phyloP scores from a whole-genome alignment of 2,329 filamentous ascomycete genomes.

The Fusarium circinatum region DNA sequence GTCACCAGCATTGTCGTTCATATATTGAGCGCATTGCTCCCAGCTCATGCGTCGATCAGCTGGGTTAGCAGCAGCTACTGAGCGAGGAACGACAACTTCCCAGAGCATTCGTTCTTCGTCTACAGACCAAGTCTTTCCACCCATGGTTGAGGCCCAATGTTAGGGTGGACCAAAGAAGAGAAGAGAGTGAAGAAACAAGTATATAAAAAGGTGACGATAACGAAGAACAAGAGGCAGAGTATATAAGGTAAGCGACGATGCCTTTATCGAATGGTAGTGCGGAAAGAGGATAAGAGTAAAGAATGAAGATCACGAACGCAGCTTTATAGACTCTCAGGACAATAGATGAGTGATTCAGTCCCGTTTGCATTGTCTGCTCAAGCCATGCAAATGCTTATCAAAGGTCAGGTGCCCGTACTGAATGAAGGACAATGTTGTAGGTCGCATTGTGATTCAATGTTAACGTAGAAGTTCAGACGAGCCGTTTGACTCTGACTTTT shows the following conservation, averaged over 20 bases:
- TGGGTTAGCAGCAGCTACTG: constrained; percentile 46
- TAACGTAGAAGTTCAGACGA: constrained; percentile 9
- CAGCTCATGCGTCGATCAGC: constrained; percentile 46
- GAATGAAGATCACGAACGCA: not conserved
- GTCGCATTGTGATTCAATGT: constrained; percentile 25
- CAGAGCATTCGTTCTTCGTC: constrained; percentile 63
- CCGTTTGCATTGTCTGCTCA: constrained; percentile 1
- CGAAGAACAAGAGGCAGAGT: not conserved
- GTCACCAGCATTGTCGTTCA: constrained; percentile 51
- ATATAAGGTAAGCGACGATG: constrained; percentile 8
- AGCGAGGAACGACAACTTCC: constrained; percentile 52
- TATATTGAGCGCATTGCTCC: constrained; percentile 51
- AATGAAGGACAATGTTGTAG: constrained; percentile 18
- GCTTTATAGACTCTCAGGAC: constrained; percentile 35
- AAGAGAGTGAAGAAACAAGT: not conserved
- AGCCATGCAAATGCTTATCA: constrained; percentile 9
- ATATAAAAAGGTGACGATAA: not conserved
- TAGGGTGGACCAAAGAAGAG: not conserved
- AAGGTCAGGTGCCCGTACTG: constrained; percentile 7
- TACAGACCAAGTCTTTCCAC: constrained; percentile 60
- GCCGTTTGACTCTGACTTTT: not conserved
- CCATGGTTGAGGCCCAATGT: constrained; percentile 51
- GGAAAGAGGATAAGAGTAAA: constrained; percentile 3
- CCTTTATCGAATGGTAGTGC: constrained; percentile 1
- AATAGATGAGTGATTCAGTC: constrained; percentile 42